Evolutionary conservation across 2,329 filamentous ascomycete species (phyloP).

Genomic region (Penicillium sp.): DNA sequence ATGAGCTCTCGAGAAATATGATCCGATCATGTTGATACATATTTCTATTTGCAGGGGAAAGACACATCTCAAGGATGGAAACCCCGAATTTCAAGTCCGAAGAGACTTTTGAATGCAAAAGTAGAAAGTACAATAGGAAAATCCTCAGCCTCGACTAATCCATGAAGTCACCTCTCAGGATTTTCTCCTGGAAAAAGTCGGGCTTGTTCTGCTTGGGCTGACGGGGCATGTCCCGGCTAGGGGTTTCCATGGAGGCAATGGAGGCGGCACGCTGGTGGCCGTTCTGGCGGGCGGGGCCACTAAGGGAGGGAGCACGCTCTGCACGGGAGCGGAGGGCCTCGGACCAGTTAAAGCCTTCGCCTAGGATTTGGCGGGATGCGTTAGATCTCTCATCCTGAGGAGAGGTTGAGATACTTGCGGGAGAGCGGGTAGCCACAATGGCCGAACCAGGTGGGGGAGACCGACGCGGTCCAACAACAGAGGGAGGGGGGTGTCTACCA

Average conservation of each 20-base stretch:
- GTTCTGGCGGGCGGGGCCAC: constrained; percentile 50
- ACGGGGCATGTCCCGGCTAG: constrained; percentile 47
- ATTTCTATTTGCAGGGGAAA: neutral
- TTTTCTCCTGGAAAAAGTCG: constrained; percentile 94
- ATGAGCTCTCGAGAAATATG: neutral
- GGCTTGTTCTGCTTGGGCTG: constrained; percentile 67
- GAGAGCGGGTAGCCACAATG: constrained; percentile 28
- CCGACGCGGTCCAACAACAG: constrained; percentile 26
- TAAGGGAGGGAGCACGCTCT: constrained; percentile 67
- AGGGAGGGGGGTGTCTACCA: constrained; percentile 55
- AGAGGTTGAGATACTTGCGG: constrained; percentile 40
- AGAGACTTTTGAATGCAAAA: neutral
- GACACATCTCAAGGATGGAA: neutral
- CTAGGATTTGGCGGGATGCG: constrained; percentile 56
- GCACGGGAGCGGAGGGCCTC: constrained; percentile 92
- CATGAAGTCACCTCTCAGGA: constrained; percentile 98
- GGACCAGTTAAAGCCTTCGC: constrained; percentile 95
- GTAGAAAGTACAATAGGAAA: constrained; percentile 1
- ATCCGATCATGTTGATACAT: constrained; percentile 6
- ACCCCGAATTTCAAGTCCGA: neutral
- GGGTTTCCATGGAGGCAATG: constrained; percentile 59
- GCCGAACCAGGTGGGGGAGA: constrained; percentile 25
- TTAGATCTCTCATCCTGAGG: constrained; percentile 45
- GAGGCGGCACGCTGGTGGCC: constrained; percentile 43
- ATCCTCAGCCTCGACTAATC: constrained; percentile 56